These are phyloP conservation scores for Ustilago xerochloae DNA, from an alignment of 1,284 basidiomycete genomes.

Conservation along the genomic window DNA sequence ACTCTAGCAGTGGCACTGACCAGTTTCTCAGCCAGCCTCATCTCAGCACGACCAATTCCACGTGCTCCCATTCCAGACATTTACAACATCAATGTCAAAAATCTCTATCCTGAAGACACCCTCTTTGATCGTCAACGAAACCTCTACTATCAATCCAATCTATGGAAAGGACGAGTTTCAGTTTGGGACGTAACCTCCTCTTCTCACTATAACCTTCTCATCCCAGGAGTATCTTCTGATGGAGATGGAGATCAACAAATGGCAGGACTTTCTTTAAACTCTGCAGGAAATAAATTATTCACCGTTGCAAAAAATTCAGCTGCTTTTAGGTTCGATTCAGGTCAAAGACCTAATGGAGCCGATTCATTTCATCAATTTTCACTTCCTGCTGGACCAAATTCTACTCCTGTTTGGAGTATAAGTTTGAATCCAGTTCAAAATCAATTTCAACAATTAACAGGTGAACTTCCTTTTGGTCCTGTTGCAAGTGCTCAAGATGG, in stretches of 20 bases:
- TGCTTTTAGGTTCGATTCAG: constrained; percentile 57
- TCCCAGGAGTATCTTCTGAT: constrained; percentile 53
- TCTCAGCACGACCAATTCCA: constrained; percentile 8
- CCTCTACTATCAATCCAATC: constrained; percentile 64
- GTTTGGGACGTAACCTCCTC: constrained; percentile 43
- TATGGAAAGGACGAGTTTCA: constrained; percentile 59
- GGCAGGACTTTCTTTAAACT: constrained; percentile 60
- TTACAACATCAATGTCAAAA: constrained; percentile 55
- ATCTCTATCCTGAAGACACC: constrained; percentile 62
- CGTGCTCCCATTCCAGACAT: constrained; percentile 42
- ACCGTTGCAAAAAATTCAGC: constrained; percentile 61
- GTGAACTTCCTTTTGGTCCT: constrained; percentile 61
- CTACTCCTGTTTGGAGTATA: constrained; percentile 55
- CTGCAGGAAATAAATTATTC: constrained; percentile 54
- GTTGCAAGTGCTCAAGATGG: constrained; percentile 62
- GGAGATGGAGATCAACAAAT: constrained; percentile 63
- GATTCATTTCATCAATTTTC: constrained; percentile 63
- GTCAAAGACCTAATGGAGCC: constrained; percentile 51
- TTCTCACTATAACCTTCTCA: constrained; percentile 55
- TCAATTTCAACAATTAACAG: constrained; percentile 40
- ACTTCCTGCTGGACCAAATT: constrained; percentile 48
- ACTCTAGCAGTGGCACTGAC: constrained; percentile 15
- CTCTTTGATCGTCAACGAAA: constrained; percentile 55
- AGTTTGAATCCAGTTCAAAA: constrained; percentile 54
- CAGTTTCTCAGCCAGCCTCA: constrained; percentile 4